Percentiles rank a stretch among this genome's conserved stretches.
phyloP scores from a whole-genome alignment of 2,329 filamentous ascomycete genomes.

The Dactylella cylindrospora region DNA sequence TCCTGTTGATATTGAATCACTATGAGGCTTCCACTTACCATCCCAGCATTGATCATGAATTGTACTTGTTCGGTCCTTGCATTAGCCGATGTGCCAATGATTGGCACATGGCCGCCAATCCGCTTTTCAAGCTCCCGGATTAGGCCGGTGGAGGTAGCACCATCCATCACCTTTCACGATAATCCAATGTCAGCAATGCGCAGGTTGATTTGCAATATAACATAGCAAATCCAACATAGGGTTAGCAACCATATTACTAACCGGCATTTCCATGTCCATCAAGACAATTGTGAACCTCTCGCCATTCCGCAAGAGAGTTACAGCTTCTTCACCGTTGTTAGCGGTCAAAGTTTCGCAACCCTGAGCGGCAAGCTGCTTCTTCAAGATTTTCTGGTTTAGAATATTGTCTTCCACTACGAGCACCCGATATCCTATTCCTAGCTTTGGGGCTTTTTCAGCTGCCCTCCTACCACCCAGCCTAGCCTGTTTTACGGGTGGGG shows the following conservation, averaged over 20 bases:
- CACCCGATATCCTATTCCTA: slow-evolving; percentile 52
- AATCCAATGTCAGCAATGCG: slow-evolving; percentile 16
- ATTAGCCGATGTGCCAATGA: slow-evolving; percentile 82
- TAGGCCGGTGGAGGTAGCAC: slow-evolving; percentile 30
- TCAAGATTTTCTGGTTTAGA: slow-evolving; percentile 66
- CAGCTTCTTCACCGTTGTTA: slow-evolving; percentile 66
- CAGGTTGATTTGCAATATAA: background rate
- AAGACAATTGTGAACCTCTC: slow-evolving; percentile 59
- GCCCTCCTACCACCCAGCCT: slow-evolving; percentile 1
- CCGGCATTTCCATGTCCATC: slow-evolving; percentile 82
- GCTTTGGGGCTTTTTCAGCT: slow-evolving; percentile 10
- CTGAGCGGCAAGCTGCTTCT: slow-evolving; percentile 63
- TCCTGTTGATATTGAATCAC: background rate
- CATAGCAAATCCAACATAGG: background rate
- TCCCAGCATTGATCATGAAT: slow-evolving; percentile 68
- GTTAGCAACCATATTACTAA: too few species aligned
- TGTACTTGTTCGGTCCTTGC: slow-evolving; percentile 66
- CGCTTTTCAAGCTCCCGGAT: slow-evolving; percentile 54
- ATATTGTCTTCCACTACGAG: slow-evolving; percentile 70
- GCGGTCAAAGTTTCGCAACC: slow-evolving; percentile 65
- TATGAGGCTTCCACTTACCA: slow-evolving; percentile 59
- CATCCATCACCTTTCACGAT: slow-evolving; percentile 31
- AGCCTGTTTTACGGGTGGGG: slow-evolving; percentile 17
- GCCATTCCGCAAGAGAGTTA: slow-evolving; percentile 53
- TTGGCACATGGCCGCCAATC: slow-evolving; percentile 68